Base-by-base conservation (phyloP, 75 land plant genomes). In the Pinus tabuliformis region DNA sequence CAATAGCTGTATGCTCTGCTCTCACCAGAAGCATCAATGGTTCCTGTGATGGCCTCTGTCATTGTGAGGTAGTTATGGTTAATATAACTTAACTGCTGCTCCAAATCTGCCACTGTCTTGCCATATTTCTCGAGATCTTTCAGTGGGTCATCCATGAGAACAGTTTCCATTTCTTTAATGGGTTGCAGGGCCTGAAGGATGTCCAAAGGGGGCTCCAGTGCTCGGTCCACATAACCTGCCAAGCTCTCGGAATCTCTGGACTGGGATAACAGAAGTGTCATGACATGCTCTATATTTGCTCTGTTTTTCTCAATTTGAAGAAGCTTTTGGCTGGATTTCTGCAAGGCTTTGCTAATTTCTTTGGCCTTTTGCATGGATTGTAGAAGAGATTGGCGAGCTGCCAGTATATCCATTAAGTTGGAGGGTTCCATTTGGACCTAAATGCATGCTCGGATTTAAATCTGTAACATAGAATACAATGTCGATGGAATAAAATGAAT, bases 241-340 rank as follows among this genome's bases (percentile, higher is more conserved):
- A 66, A 66, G 49, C 36, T 3, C 1, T 66, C 37, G 21, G 49
- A 37, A 6, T 37, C 49, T 20, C 30, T 66, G 70, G 42, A 37
- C 20, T 66, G 39, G 7, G 45, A 37, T 30, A 39, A 18, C 20
- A 66, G 22, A 1, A 42, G 70, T 5, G 45, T 39, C 70, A 66
- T 66, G 37, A 66, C 70, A 66, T 17, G 16, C 70, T 66, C 70
- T 45, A 66, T 4, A 66, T 66, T 33, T 39, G 18, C 70, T 66
- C 70, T 39, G 20, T 66, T 45, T 66, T 39, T 66, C 36, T 66
- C 45, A 17, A 66, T 66, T 20, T 66, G 49, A 18, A 30, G 7
- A 1, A 66, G 70, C 37, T 66, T 66, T 39, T 20, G 45, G 9
- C 45, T 45, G 15, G 70, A 66, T 37, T 66, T 66, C 30, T 66